phyloP scores from a whole-genome alignment of 1,139 yeast genomes.

The Wickerhamomyces sp. region DNA sequence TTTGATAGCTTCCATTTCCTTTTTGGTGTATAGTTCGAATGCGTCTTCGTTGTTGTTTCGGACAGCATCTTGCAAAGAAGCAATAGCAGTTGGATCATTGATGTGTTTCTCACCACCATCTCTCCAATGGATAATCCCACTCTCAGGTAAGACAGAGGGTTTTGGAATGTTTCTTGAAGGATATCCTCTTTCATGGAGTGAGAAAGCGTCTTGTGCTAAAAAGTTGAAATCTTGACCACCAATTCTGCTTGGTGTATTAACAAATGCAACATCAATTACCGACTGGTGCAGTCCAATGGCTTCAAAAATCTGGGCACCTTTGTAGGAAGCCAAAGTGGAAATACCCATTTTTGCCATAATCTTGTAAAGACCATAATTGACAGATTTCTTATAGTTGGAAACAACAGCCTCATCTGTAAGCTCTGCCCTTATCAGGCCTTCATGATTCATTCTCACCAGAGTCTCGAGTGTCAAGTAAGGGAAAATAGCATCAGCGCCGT shows the following conservation, averaged over 20 bases:
- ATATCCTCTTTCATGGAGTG: conserved; percentile 88
- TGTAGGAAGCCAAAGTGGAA: conserved; percentile 92
- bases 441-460: conserved; percentile 75
- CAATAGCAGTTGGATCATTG: conserved; percentile 92
- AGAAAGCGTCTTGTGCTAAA: conserved; percentile 93
- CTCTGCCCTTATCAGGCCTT: conserved; percentile 58
- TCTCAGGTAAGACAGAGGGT: conserved; percentile 73
- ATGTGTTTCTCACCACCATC: conserved; percentile 97
- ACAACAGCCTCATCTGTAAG: conserved; percentile 57
- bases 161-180: conserved; percentile 71
- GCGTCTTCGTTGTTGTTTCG: conserved; percentile 93
- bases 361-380: conserved; percentile 88
- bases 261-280: conserved; percentile 91
- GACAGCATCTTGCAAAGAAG: conserved; percentile 94
- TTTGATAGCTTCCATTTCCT: conserved; percentile 87
- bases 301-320: conserved; percentile 98
- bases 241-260: conserved; percentile 96
- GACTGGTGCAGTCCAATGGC: conserved; percentile 94
- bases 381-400: conserved; percentile 72
- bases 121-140: conserved; percentile 98
- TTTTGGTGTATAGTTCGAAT: conserved; percentile 82
- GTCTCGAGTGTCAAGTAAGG: conserved; percentile 95
- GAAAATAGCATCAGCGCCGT: conserved; percentile 95
- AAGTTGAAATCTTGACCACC: conserved; percentile 93
- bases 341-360: conserved; percentile 99